phyloP scores from a whole-genome alignment of 1,139 yeast genomes.

The Pichia sp. region DNA sequence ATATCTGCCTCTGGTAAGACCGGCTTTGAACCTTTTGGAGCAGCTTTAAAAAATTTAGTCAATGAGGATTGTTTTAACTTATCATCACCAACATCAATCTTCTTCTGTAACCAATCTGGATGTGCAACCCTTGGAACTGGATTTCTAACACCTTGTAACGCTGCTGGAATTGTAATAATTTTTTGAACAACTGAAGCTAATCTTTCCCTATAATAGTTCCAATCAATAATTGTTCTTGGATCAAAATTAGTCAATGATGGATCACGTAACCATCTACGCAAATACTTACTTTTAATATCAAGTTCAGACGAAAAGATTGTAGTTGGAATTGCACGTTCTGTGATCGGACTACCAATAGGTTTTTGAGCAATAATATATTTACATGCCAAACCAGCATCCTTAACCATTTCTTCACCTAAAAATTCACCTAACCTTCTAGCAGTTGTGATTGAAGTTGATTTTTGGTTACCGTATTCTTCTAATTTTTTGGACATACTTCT shows the following conservation, averaged over 20 bases:
- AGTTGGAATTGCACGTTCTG: constrained; percentile 95
- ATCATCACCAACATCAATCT: constrained; percentile 54
- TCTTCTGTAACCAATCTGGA: constrained; percentile 85
- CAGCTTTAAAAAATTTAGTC: constrained; percentile 48
- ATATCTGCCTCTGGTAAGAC: constrained; percentile 45
- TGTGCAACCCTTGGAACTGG: constrained; percentile 94
- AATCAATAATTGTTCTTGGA: constrained; percentile 83
- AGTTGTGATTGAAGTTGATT: constrained; percentile 92
- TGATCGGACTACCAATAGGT: constrained; percentile 83
- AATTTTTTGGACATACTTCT: constrained; percentile 91
- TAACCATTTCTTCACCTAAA: constrained; percentile 95
- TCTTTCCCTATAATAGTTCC: constrained; percentile 89
- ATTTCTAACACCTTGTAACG: constrained; percentile 78
- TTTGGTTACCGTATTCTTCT: constrained; percentile 83
- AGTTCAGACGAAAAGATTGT: constrained; percentile 87
- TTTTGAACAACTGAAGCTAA: constrained; percentile 90
- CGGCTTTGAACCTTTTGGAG: constrained; percentile 30
- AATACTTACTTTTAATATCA: constrained; percentile 49
- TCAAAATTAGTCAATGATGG: constrained; percentile 75
- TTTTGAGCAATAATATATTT: constrained; percentile 84
- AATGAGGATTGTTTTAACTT: constrained; percentile 67
- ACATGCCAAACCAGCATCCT: constrained; percentile 93
- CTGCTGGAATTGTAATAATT: constrained; percentile 96
- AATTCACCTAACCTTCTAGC: constrained; percentile 92
- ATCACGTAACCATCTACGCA: constrained; percentile 85